These are phyloP conservation scores for Hamamelis virginiana DNA, from an alignment of 164 flowering plant species.

Conservation along the genomic window DNA sequence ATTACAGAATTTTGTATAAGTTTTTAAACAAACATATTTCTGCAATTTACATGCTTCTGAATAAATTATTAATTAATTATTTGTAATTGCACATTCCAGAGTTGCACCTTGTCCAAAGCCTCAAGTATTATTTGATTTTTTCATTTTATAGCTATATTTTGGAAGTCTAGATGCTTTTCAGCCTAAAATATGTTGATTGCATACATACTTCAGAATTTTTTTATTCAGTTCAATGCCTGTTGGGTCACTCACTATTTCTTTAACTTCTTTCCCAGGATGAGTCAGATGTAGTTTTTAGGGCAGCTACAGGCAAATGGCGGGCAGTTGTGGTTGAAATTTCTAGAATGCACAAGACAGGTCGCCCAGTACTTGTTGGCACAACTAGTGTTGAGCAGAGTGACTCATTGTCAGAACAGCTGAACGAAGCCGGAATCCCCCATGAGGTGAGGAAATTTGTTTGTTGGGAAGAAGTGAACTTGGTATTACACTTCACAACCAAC, in stretches of 20 bases:
- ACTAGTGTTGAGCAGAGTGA: conserved; percentile 99
- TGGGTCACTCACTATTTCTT: conserved; percentile 7
- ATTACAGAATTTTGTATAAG: neutral
- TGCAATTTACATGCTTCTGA: neutral
- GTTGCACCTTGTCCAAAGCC: neutral
- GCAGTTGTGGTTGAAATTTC: conserved; percentile 96
- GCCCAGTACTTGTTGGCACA: conserved; percentile 99
- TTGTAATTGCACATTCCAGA: neutral
- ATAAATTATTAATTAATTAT: neutral
- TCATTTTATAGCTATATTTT: neutral
- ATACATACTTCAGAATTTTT: neutral
- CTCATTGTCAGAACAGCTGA: conserved; percentile 68
- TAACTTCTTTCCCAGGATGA: conserved; percentile 65
- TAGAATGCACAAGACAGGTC: conserved; percentile 93
- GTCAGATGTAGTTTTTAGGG: conserved; percentile 93
- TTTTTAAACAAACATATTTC: neutral
- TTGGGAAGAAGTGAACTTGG: neutral
- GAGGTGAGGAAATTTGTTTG: conserved; percentile 55
- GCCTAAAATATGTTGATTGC: neutral
- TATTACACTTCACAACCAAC: neutral
- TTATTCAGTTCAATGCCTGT: neutral
- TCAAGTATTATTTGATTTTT: neutral
- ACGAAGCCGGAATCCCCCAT: conserved; percentile 89
- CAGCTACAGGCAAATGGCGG: conserved; percentile 85
- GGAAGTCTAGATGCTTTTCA: neutral